These are phyloP conservation scores for Colletotrichum euphorbiae DNA, from an alignment of 2,329 filamentous ascomycete genomes.

Conservation along the genomic window DNA sequence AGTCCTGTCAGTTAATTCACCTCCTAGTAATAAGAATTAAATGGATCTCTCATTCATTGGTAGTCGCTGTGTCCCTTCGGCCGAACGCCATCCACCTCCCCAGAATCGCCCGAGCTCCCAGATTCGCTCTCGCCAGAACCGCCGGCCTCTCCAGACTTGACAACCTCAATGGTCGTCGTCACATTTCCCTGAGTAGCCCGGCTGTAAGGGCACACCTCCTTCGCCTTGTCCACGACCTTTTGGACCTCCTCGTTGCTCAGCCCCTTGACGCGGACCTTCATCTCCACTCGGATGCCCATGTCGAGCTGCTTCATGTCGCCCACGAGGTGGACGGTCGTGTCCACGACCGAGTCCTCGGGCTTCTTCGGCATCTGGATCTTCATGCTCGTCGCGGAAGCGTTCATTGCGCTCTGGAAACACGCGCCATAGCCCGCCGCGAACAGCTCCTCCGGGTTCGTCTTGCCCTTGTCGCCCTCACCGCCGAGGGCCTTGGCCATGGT, in stretches of 20 bases:
- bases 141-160: slow-evolving; percentile 25
- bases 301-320: slow-evolving; percentile 58
- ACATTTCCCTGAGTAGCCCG: slow-evolving; percentile 46
- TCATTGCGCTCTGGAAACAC: slow-evolving; percentile 61
- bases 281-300: slow-evolving; percentile 56
- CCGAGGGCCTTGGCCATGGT: slow-evolving; percentile 58
- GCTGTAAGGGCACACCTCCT: slow-evolving; percentile 47
- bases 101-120: not conserved
- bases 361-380: slow-evolving; percentile 55
- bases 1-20: too few species aligned
- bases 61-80: slow-evolving; percentile 36
- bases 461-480: slow-evolving; percentile 52
- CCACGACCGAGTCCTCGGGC: slow-evolving; percentile 52
- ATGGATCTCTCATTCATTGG: slow-evolving; percentile 3
- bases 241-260: slow-evolving; percentile 43
- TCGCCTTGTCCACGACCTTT: slow-evolving; percentile 44
- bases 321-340: slow-evolving; percentile 56
- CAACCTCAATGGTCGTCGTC: slow-evolving; percentile 44
- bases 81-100: slow-evolving; percentile 5
- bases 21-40: too few species aligned
- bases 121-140: not conserved
- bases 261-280: slow-evolving; percentile 53
- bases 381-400: slow-evolving; percentile 52
- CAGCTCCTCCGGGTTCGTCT: slow-evolving; percentile 60
- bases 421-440: slow-evolving; percentile 61